phyloP scores from a whole-genome alignment of 1,284 basidiomycete genomes.

The Cryptococcus sp. region DNA sequence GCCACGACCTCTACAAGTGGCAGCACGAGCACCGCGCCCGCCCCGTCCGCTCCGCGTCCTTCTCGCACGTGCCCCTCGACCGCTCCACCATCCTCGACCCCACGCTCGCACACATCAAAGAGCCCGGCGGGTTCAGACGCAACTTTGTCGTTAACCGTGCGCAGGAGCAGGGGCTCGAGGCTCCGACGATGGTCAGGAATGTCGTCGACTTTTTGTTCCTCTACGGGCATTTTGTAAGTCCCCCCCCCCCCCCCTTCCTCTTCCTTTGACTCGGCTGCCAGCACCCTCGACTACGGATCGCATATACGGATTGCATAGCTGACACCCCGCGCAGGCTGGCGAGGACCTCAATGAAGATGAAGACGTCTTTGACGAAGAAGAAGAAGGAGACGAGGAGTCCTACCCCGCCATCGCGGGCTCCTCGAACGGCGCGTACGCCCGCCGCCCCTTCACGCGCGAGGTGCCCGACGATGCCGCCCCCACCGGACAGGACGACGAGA shows the following conservation, averaged over 20 bases:
- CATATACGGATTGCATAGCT: background rate
- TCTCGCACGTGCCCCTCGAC: constrained; percentile 59
- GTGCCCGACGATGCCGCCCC: background rate
- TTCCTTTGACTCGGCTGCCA: background rate
- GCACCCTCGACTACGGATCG: background rate
- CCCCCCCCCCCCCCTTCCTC: background rate
- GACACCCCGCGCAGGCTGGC: constrained; percentile 63
- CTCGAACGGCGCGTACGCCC: constrained; percentile 39
- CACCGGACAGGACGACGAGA: constrained; percentile 29
- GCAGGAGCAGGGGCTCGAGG: constrained; percentile 62
- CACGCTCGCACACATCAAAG: constrained; percentile 83
- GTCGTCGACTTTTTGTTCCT: constrained; percentile 91
- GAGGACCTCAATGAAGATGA: constrained; percentile 87
- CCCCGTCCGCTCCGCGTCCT: constrained; percentile 62
- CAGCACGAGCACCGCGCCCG: constrained; percentile 67
- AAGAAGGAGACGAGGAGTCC: constrained; percentile 38
- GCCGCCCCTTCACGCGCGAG: constrained; percentile 10
- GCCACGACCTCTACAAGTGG: constrained; percentile 94
- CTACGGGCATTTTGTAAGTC: constrained; percentile 87
- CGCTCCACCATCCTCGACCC: constrained; percentile 57
- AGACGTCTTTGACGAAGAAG: constrained; percentile 59
- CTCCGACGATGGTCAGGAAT: constrained; percentile 67
- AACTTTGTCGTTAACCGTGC: constrained; percentile 75
- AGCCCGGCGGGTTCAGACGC: constrained; percentile 87
- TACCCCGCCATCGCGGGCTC: constrained; percentile 35